Conservation (phyloP, 2,329 filamentous ascomycete genomes). For the Pyrenophora tritici-repentis region DNA sequence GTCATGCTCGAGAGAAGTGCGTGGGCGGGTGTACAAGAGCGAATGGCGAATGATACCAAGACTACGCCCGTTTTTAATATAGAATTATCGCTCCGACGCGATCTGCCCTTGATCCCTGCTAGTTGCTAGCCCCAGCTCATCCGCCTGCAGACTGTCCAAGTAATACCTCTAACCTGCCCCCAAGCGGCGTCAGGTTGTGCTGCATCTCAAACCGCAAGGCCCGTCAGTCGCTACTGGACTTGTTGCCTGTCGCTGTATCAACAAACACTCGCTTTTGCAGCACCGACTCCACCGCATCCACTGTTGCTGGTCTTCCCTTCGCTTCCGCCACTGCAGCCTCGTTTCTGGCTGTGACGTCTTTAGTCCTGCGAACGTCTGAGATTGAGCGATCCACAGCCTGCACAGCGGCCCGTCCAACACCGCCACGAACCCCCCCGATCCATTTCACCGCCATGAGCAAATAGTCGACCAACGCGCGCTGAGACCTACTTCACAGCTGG, state of each 20-base stretch:
- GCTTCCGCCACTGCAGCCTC: conserved; percentile 19
- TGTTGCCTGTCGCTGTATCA: conserved; percentile 5
- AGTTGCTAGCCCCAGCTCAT: conserved; percentile 34
- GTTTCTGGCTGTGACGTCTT: conserved; percentile 26
- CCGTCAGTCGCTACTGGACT: conserved; percentile 24
- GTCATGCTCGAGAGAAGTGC: conserved; percentile 8
- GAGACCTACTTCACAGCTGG: background rate
- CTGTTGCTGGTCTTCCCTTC: conserved; percentile 10
- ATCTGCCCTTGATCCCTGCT: conserved; percentile 34
- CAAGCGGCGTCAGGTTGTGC: conserved; percentile 18
- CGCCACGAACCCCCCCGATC: conserved; percentile 21
- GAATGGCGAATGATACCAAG: conserved; percentile 13
- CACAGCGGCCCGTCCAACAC: conserved; percentile 23
- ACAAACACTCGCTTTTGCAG: conserved; percentile 12
- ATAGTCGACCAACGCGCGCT: conserved; percentile 13
- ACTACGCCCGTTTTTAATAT: conserved; percentile 24
- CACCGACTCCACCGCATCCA: conserved; percentile 1
- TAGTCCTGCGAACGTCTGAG: conserved; percentile 11
- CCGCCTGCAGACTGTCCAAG: conserved; percentile 24
- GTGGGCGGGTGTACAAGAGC: conserved; percentile 10
- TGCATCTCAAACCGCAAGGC: conserved; percentile 20
- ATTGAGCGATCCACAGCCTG: conserved; percentile 13
- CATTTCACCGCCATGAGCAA: conserved; percentile 26
- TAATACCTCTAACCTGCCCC: conserved; percentile 18
- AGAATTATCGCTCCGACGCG: conserved; percentile 28